Conservation (phyloP, 768 basidiomycete genomes). For the Vishniacozyma victoriae region DNA sequence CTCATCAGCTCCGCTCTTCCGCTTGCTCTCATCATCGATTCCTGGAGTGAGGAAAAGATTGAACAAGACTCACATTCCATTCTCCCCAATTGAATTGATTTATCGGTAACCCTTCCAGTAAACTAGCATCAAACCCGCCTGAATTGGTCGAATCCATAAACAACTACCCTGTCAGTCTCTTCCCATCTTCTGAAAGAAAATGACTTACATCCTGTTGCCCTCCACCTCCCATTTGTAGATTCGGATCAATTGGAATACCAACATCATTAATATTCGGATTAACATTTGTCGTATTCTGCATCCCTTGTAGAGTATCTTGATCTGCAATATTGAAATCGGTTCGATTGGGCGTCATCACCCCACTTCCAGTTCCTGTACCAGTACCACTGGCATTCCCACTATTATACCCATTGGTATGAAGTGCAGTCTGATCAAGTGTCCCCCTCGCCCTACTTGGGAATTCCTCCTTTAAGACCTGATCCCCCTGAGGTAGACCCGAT, state of each 20-base stretch:
- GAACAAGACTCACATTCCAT: not conserved
- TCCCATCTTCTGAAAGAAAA: not conserved
- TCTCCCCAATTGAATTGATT: not conserved
- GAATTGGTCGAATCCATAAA: too few species aligned
- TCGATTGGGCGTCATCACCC: too few species aligned
- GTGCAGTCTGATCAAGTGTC: not conserved
- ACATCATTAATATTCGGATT: not conserved
- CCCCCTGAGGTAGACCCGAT: not conserved
- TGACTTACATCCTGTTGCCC: too few species aligned
- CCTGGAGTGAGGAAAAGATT: too few species aligned
- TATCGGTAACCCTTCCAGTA: not conserved
- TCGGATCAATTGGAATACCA: not conserved
- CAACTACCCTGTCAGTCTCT: not conserved
- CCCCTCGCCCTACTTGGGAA: not conserved
- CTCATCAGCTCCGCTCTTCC: too few species aligned
- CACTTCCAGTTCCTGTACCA: too few species aligned
- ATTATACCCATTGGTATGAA: too few species aligned
- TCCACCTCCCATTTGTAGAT: not conserved
- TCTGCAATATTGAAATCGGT: not conserved
- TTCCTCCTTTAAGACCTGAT: not conserved
- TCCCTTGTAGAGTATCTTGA: not conserved
- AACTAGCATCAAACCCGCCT: not conserved
- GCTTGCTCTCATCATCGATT: too few species aligned
- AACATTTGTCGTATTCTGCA: not conserved
- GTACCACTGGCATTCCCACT: too few species aligned